Evolutionary conservation across 176 grass and related monocot species (phyloP), one percentile per base, ranked within the genome.

Genomic region (Paspalum notatum): DNA sequence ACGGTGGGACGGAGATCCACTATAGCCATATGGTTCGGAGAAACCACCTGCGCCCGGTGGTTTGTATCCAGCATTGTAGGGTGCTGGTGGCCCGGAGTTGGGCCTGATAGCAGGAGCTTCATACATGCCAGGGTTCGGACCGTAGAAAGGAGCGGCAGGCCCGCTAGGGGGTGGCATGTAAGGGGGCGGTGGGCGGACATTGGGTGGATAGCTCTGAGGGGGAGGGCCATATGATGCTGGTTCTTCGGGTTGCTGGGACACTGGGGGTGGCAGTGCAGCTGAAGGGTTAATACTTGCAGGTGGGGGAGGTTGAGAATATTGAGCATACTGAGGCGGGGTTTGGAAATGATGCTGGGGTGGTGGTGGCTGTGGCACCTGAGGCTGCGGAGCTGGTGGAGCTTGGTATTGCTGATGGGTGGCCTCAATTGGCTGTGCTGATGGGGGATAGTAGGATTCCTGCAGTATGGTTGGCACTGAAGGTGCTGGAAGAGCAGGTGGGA

Each of bases 1-100:
- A 8, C 77, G 75, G 68, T 87, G 87, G 37, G 96, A 99, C 27
- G 90, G 88, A 54, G 93, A 95, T 24, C 92, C 92, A 3, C 45
- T 77, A 57, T 94, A 91, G 39, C 85, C 83, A 81, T 91, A 98
- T 48, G 79, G 53, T 21, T 98, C 89, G 2, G 90, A 20, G 21
- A 82, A 94, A 67, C 72, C 55, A 47, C 87, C 65, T 24, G 80
- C 86, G 48, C 40, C 69, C 26, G 83, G 92, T 71, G 86, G 80
- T 41, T 83, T 85, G 73, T 93, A 95, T 64, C 87, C 88, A 80
- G 90, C 21, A 17, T 68, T 76, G 82, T 89, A 94, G 72, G 85
- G 27, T 0, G 77, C 68, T 3, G 80, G 88, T 15, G 76, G 78
- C 39, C 87, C 92, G 0, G 86, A 85, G 78, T 85, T 89, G 25